Evolutionary conservation across 441 rosid genomes (phyloP).

Genomic region (Breynia disticha): DNA sequence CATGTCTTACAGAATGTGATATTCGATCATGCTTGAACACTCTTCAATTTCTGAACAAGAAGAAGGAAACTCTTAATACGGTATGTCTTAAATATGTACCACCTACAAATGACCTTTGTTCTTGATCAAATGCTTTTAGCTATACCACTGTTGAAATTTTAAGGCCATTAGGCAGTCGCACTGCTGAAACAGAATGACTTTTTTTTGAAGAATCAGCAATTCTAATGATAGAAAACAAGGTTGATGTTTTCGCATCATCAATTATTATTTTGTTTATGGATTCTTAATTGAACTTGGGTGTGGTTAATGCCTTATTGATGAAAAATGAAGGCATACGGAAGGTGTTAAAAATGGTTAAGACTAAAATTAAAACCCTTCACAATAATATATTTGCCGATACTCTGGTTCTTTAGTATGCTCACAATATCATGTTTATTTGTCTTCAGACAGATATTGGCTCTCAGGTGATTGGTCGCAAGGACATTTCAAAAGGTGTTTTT

Average conservation of each 20-base stretch:
- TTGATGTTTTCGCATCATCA: background rate
- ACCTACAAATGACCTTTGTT: background rate
- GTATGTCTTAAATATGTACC: slow-evolving; percentile 34
- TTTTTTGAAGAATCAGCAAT: background rate
- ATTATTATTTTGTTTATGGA: background rate
- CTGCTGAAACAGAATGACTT: background rate
- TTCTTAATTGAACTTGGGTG: background rate
- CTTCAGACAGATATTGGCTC: slow-evolving; percentile 72
- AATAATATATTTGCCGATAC: background rate
- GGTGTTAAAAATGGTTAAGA: no score
- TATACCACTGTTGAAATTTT: background rate
- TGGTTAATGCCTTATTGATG: no score
- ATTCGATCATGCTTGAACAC: slow-evolving; percentile 94
- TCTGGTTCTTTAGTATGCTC: slow-evolving; percentile 10
- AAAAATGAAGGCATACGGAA: no score
- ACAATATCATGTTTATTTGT: slow-evolving; percentile 18
- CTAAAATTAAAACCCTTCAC: no score
- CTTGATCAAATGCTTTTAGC: background rate
- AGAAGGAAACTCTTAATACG: slow-evolving; percentile 72
- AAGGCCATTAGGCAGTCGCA: no score
- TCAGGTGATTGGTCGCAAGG: slow-evolving; percentile 92
- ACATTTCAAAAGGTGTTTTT: slow-evolving; percentile 72
- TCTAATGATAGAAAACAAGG: background rate
- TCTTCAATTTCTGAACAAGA: slow-evolving; percentile 93
- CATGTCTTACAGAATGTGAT: slow-evolving; percentile 69